A percentile compares a stretch with the other conserved stretches of the same genome.
phyloP scores from a whole-genome alignment of 805 yeast genomes.

The Debaryomyces castellii region DNA sequence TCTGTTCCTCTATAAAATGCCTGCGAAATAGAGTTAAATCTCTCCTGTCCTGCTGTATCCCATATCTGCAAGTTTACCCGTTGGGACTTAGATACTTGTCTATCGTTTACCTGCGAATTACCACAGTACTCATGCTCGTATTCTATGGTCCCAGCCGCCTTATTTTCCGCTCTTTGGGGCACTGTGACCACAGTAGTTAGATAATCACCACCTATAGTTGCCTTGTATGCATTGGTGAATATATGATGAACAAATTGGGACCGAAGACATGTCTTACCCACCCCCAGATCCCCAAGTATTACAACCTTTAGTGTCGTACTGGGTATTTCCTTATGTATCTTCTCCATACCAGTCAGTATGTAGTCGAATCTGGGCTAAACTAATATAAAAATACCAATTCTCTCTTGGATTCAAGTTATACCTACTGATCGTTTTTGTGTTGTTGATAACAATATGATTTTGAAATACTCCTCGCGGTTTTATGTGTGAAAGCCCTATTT shows the following conservation, averaged over 20 bases:
- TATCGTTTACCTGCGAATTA: not conserved
- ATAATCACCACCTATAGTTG: constrained; percentile 61
- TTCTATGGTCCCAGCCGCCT: not conserved
- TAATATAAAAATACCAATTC: too few relatives aligned
- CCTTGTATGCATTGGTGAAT: constrained; percentile 55
- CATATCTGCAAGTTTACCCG: constrained; percentile 53
- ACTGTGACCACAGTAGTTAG: constrained; percentile 39
- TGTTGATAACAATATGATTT: constrained; percentile 6
- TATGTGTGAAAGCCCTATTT: too few relatives aligned
- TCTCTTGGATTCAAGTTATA: too few relatives aligned
- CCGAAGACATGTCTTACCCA: constrained; percentile 58
- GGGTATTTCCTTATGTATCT: not conserved
- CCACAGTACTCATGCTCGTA: not conserved
- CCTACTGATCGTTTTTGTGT: constrained; percentile 7
- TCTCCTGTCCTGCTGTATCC: constrained; percentile 50
- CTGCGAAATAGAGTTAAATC: constrained; percentile 49
- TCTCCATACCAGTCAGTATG: not conserved
- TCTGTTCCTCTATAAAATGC: constrained; percentile 62
- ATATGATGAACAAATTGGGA: constrained; percentile 55
- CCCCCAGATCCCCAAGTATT: constrained; percentile 58
- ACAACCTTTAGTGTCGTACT: constrained; percentile 45
- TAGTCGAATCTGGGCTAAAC: too few relatives aligned
- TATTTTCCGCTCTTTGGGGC: constrained; percentile 5
- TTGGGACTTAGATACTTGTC: constrained; percentile 6
- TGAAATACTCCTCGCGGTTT: constrained; percentile 2